Percentiles rank a stretch among this genome's conserved stretches.
Conservation (phyloP, 176 grass and related monocot genomes). For the Metroxylon sagu region DNA sequence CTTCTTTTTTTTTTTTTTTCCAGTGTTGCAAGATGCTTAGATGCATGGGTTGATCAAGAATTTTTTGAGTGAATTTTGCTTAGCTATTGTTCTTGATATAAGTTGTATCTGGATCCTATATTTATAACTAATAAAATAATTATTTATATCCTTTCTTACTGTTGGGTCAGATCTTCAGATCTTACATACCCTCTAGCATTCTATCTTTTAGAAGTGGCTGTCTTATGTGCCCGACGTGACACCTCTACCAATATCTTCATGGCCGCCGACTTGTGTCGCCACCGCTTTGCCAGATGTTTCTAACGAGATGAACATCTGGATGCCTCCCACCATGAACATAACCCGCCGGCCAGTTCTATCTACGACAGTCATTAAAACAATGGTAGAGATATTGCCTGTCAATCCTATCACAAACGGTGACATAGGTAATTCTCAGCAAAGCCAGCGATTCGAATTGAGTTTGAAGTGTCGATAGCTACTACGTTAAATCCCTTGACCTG, state of each 20-base stretch:
- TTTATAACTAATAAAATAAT: no score
- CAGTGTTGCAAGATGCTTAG: no score
- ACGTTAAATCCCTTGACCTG: slow-evolving; percentile 67
- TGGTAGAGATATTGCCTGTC: slow-evolving; percentile 37
- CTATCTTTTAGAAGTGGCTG: no score
- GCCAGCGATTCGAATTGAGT: slow-evolving; percentile 51
- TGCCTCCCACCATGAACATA: slow-evolving; percentile 42
- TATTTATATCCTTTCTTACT: no score
- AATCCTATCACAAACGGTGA: slow-evolving; percentile 44
- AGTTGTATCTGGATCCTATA: no score
- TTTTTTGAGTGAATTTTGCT: no score
- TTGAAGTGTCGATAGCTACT: slow-evolving; percentile 49
- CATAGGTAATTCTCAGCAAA: slow-evolving; percentile 47
- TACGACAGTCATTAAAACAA: slow-evolving; percentile 44
- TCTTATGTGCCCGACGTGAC: no score
- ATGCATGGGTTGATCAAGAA: no score
- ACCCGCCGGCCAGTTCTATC: slow-evolving; percentile 57
- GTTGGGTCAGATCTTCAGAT: no score
- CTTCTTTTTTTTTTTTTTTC: no score
- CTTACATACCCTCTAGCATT: no score
- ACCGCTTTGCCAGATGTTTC: slow-evolving; percentile 35
- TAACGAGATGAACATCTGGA: slow-evolving; percentile 67
- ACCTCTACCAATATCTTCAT: slow-evolving; percentile 34
- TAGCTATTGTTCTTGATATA: no score
- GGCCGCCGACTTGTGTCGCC: slow-evolving; percentile 47